These are phyloP conservation scores for Jamesozyma rosinii DNA, from an alignment of 805 yeast genomes.

Conservation along the genomic window DNA sequence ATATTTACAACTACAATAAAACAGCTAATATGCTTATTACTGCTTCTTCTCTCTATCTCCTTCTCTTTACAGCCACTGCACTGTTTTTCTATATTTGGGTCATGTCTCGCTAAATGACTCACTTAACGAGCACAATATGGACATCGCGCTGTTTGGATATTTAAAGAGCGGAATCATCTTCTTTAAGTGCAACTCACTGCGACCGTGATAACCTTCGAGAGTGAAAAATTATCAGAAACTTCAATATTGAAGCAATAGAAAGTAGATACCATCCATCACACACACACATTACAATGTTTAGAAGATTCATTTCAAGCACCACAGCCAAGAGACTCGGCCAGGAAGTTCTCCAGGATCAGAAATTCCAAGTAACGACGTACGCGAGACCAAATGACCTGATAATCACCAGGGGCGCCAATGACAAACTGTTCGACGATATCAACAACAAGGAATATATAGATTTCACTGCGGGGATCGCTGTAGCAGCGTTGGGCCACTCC, in stretches of 20 bases:
- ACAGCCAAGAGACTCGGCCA: slow-evolving; percentile 9
- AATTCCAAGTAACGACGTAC: slow-evolving; percentile 60
- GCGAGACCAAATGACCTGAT: slow-evolving; percentile 64
- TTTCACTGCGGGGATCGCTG: slow-evolving; percentile 94
- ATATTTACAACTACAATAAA: too few relatives aligned
- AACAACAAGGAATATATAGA: slow-evolving; percentile 75
- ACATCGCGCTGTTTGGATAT: background rate
- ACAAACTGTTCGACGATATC: slow-evolving; percentile 64
- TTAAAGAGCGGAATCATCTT: slow-evolving; percentile 1
- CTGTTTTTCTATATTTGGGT: background rate
- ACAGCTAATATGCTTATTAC: too few relatives aligned
- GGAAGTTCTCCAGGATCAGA: slow-evolving; percentile 5
- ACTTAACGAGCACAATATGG: slow-evolving; percentile 9
- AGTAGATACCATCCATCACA: too few relatives aligned
- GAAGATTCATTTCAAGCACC: slow-evolving; percentile 12
- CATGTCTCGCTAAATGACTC: slow-evolving; percentile 12
- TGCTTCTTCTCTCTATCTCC: slow-evolving; percentile 1
- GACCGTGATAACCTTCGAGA: slow-evolving; percentile 4
- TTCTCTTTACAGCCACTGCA: background rate
- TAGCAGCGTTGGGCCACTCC: slow-evolving; percentile 87
- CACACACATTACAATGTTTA: too few relatives aligned
- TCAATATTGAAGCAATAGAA: too few relatives aligned
- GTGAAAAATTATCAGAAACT: too few relatives aligned
- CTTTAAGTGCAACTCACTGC: slow-evolving; percentile 18
- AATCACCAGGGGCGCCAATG: slow-evolving; percentile 71